Percentiles rank a stretch among this genome's conserved stretches.
Evolutionary conservation across 108 stramenopile species (phyloP).

Genomic region (Cyclostephanos tholiformis): DNA sequence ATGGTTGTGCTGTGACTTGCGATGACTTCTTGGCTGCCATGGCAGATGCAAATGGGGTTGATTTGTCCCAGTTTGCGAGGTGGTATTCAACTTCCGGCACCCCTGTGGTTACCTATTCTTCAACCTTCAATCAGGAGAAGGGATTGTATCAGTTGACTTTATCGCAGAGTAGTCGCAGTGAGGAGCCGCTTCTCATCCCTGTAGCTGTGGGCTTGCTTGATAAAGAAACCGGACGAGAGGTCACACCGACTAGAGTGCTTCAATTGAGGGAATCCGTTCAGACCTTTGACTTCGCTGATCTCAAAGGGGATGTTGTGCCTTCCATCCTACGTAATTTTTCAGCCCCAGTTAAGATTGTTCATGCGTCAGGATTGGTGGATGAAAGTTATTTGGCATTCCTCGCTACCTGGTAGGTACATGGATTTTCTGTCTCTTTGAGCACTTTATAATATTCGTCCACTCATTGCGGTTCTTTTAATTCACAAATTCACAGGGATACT

Average conservation of each 20-base stretch:
- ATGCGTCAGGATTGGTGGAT: conserved; percentile 54
- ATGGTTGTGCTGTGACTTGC: conserved; percentile 79
- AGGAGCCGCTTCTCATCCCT: conserved; percentile 71
- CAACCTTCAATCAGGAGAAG: conserved; percentile 41
- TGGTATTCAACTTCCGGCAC: conserved; percentile 84
- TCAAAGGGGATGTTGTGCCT: conserved; percentile 52
- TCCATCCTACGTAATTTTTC: conserved; percentile 71
- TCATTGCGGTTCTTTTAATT: neutral
- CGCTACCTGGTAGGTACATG: conserved; percentile 49
- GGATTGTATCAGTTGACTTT: conserved; percentile 51
- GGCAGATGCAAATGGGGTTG: conserved; percentile 66
- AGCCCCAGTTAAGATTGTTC: conserved; percentile 69
- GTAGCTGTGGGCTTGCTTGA: conserved; percentile 65
- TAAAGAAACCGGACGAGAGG: conserved; percentile 47
- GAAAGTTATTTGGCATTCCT: conserved; percentile 75
- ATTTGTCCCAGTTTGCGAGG: conserved; percentile 55
- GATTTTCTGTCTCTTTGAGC: neutral
- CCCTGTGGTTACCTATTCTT: conserved; percentile 51
- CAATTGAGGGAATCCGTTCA: conserved; percentile 62
- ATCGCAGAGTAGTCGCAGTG: conserved; percentile 50
- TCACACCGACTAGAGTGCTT: conserved; percentile 50
- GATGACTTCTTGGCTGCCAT: conserved; percentile 81
- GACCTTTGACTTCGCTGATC: conserved; percentile 56
- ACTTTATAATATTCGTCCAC: neutral
- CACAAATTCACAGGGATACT: conserved; percentile 58